phyloP scores from a whole-genome alignment of 805 yeast genomes.

The Cyberlindnera subsufficiens region DNA sequence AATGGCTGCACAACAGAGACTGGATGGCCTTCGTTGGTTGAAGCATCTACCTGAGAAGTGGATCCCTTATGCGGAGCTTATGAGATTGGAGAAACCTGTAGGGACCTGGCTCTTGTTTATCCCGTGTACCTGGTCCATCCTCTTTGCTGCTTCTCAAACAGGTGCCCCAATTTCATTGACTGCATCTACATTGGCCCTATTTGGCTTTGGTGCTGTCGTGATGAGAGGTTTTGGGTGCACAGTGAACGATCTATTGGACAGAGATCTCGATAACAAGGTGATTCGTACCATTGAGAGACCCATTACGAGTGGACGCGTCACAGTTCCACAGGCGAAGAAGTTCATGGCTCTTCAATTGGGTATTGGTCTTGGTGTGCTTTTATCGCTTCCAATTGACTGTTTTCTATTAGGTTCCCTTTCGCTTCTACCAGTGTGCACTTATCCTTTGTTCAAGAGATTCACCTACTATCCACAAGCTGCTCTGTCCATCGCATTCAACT shows the following conservation, averaged over 20 bases:
- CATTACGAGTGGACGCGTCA: conserved; percentile 81
- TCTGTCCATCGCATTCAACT: conserved; percentile 77
- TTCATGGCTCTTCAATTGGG: conserved; percentile 71
- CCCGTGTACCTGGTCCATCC: conserved; percentile 90
- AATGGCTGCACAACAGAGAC: conserved; percentile 33
- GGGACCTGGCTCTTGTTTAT: conserved; percentile 80
- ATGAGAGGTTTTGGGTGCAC: conserved; percentile 99
- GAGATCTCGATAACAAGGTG: conserved; percentile 78
- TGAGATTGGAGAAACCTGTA: conserved; percentile 93
- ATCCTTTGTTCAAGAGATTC: conserved; percentile 90
- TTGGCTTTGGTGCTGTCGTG: conserved; percentile 77
- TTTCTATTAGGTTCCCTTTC: conserved; percentile 80
- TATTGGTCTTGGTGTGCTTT: conserved; percentile 66
- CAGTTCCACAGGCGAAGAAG: conserved; percentile 58
- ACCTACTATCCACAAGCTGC: conserved; percentile 93
- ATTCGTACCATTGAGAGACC: conserved; percentile 89
- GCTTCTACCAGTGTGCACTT: conserved; percentile 71
- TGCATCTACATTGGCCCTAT: conserved; percentile 55
- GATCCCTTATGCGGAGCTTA: conserved; percentile 88
- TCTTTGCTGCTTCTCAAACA: conserved; percentile 76
- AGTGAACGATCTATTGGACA: conserved; percentile 83
- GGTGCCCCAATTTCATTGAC: conserved; percentile 67
- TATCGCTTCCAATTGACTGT: conserved; percentile 73
- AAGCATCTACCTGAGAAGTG: conserved; percentile 60
- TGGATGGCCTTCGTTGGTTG: conserved; percentile 42